Evolutionary conservation across 1,284 basidiomycete genomes (phyloP), one percentile per base, ranked within the genome.

Genomic region (Trametes versicolor): DNA sequence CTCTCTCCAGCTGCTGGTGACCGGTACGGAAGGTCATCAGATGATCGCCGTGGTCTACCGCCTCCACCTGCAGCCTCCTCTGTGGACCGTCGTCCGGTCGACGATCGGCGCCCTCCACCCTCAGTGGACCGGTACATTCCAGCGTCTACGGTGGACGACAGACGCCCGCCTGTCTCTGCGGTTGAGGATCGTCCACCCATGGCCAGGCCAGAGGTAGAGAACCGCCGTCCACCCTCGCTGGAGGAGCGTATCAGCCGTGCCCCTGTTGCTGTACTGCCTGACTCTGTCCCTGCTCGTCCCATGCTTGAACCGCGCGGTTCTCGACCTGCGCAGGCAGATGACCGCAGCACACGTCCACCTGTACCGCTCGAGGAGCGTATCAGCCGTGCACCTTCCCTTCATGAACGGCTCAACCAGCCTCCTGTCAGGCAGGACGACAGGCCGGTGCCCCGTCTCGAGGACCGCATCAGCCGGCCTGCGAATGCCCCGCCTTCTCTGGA

Each of bases 281-380:
- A 57, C n/a, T 54, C 66, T 56, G 63, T 63, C 23, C 64, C 65
- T 60, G 43, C 66, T 48, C 67, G 65, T 41, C 64, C 63, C 4
- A 57, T 66, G 55, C 25, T 63, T 15, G 73, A 75, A 29, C 69
- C 73, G n/a, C 73, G 71, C 32, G 41, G 39, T 29, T 45, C 69
- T 23, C 65, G 69, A 41, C 45, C 65, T 56, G 59, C 68, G 25
- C 68, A 53, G 32, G 58, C 62, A 51, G 72, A 72, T 47, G 69
- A 72, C 21, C 52, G 68, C 21, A 63, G 32, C 50, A 15, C 67
- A 49, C 72, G 70, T 23, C 61, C 70, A 19, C 58, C 66, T 34
- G 59, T 69, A 2, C 66, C 75, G 27, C 61, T 76, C 15, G 77
- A 77, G 64, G 77, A 76, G 19, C 69, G 76, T 27, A 68, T 77